Percentiles rank a stretch among this genome's conserved stretches.
These are phyloP conservation scores for Gymnopus androsaceus DNA, from an alignment of 1,284 basidiomycete species.

Conservation along the genomic window DNA sequence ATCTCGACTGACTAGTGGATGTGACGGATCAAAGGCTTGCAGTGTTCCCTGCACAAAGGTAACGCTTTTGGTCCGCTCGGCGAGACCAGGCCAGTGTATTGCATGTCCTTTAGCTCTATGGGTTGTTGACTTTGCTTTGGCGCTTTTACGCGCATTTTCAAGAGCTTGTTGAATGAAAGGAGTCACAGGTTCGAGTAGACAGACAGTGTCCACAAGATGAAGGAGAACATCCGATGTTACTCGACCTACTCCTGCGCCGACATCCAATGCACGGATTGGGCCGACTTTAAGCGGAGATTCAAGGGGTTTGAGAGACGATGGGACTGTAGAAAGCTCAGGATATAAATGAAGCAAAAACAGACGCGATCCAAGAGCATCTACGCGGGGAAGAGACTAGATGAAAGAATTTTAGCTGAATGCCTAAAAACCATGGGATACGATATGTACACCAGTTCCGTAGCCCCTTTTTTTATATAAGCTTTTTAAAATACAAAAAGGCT, in stretches of 20 bases:
- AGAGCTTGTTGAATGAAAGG: slow-evolving; percentile 77
- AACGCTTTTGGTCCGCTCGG: slow-evolving; percentile 70
- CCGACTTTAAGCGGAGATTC: slow-evolving; percentile 26
- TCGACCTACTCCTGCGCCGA: slow-evolving; percentile 89
- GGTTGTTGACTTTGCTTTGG: slow-evolving; percentile 22
- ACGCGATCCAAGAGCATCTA: slow-evolving; percentile 87
- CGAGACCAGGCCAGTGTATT: slow-evolving; percentile 44
- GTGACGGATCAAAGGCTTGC: slow-evolving; percentile 72
- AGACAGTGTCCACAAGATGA: slow-evolving; percentile 81
- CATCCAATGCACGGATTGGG: slow-evolving; percentile 77
- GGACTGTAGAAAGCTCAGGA: slow-evolving; percentile 76
- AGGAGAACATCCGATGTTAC: slow-evolving; percentile 86
- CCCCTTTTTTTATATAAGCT: slow-evolving; percentile 48
- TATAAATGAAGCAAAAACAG: slow-evolving; percentile 81
- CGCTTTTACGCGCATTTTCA: slow-evolving; percentile 46
- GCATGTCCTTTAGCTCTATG: slow-evolving; percentile 53
- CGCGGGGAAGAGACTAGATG: slow-evolving; percentile 75
- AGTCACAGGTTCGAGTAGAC: slow-evolving; percentile 84
- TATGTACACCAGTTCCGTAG: slow-evolving; percentile 68
- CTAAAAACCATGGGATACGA: slow-evolving; percentile 1
- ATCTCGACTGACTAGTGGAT: slow-evolving; percentile 35
- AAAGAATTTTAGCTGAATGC: slow-evolving; percentile 12
- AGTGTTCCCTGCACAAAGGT: slow-evolving; percentile 77
- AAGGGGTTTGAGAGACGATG: slow-evolving; percentile 63
- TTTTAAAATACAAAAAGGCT: background rate